A percentile compares a stretch with the other conserved stretches of the same genome.
These are phyloP conservation scores for Leucocoprinus sp. DNA, from an alignment of 768 basidiomycete genomes.

Conservation along the genomic window DNA sequence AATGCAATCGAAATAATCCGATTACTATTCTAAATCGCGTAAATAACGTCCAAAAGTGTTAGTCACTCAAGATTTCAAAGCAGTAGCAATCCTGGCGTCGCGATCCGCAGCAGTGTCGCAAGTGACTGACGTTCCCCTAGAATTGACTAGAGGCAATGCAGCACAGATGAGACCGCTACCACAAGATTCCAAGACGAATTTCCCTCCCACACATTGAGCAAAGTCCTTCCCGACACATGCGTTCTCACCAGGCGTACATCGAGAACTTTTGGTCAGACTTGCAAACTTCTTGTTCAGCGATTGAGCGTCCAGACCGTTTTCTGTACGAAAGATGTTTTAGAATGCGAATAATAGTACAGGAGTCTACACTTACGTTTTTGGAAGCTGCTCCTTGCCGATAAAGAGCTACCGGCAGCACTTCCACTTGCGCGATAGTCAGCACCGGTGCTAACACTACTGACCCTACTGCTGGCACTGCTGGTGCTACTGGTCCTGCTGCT, in stretches of 20 bases:
- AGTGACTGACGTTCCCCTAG: slow-evolving; percentile 41
- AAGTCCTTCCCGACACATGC: slow-evolving; percentile 39
- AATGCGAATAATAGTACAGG: neutral
- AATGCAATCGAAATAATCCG: no score
- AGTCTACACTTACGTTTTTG: slow-evolving; percentile 21
- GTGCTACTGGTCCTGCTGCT: neutral
- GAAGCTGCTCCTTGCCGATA: slow-evolving; percentile 11
- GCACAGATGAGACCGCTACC: slow-evolving; percentile 30
- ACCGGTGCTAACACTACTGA: neutral
- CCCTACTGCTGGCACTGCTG: neutral
- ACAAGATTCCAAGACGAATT: slow-evolving; percentile 34
- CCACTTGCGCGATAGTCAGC: neutral
- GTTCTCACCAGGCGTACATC: slow-evolving; percentile 38
- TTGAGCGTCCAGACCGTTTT: slow-evolving; percentile 45
- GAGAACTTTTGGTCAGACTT: slow-evolving; percentile 32
- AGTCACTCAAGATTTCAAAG: slow-evolving; percentile 16
- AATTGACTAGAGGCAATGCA: slow-evolving; percentile 49
- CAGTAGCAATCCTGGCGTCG: slow-evolving; percentile 33
- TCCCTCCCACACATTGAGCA: slow-evolving; percentile 46
- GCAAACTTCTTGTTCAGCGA: slow-evolving; percentile 45
- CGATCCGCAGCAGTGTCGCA: slow-evolving; percentile 43
- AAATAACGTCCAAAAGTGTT: neutral
- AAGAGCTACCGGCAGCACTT: neutral
- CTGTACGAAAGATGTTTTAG: slow-evolving; percentile 8
- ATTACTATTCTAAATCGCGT: no score